Conservation (phyloP, 2,329 filamentous ascomycete genomes). For the Trichoderma koningii region DNA sequence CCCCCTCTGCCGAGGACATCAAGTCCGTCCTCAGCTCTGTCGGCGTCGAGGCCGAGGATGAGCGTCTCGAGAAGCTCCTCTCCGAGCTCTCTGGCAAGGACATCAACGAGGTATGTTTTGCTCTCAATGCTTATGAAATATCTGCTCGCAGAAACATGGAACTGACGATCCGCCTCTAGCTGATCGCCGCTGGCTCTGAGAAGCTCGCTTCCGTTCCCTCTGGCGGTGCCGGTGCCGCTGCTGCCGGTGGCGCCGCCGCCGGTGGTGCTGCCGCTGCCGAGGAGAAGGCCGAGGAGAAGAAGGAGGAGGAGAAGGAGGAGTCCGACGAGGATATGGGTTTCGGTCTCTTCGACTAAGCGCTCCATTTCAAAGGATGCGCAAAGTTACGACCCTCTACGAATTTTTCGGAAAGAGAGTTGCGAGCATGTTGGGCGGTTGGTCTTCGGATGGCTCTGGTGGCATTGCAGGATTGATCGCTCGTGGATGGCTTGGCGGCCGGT, state of each 20-base stretch:
- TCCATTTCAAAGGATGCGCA: conserved; percentile 35
- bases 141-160: neutral
- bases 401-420: conserved; percentile 41
- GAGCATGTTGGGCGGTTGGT: conserved; percentile 39
- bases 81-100: conserved; percentile 89
- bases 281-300: conserved; percentile 89
- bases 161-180: conserved; percentile 51
- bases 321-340: conserved; percentile 77
- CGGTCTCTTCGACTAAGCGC: conserved; percentile 72
- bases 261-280: conserved; percentile 63
- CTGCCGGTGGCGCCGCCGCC: conserved; percentile 67
- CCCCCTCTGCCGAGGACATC: conserved; percentile 83
- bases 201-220: conserved; percentile 98
- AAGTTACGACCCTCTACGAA: conserved; percentile 39
- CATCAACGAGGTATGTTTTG: conserved; percentile 78
- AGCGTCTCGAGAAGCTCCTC: conserved; percentile 84
- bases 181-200: conserved; percentile 83
- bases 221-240: conserved; percentile 68
- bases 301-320: conserved; percentile 61
- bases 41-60: conserved; percentile 88
- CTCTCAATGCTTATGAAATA: neutral
- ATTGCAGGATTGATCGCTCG: conserved; percentile 39
- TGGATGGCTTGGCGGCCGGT: conserved; percentile 37
- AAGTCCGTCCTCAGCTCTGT: conserved; percentile 88
- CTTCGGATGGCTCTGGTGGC: conserved; percentile 38